phyloP scores from a whole-genome alignment of 106 monocot genomes.

The Chionographis japonica region DNA sequence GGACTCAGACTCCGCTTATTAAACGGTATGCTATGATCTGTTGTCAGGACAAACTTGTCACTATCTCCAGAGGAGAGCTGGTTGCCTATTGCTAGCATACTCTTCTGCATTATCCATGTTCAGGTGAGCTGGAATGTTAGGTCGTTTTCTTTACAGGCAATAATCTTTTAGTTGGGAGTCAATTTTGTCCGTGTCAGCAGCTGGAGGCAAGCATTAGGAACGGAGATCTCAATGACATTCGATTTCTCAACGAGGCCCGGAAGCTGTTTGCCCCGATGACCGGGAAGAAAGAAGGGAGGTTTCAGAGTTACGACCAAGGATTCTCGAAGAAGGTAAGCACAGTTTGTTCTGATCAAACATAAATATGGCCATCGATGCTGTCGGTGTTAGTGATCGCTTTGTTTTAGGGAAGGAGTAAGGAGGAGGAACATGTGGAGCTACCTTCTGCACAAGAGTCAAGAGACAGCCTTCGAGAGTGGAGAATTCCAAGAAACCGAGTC shows the following conservation, averaged over 20 bases:
- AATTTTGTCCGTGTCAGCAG: constrained; percentile 13
- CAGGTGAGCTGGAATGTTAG: constrained; percentile 37
- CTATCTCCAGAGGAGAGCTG: constrained; percentile 86
- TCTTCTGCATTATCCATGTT: constrained; percentile 71
- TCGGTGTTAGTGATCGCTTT: background rate
- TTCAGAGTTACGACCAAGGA: background rate
- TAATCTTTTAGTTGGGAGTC: background rate
- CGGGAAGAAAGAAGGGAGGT: constrained; percentile 11
- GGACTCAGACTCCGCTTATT: too few relatives aligned
- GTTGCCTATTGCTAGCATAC: constrained; percentile 80
- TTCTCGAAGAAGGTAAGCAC: background rate
- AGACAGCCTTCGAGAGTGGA: constrained; percentile 22
- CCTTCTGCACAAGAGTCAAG: constrained; percentile 26
- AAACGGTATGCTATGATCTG: background rate
- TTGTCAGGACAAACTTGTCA: constrained; percentile 82
- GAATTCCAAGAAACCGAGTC: constrained; percentile 9
- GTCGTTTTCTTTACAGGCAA: background rate
- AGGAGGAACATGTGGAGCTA: constrained; percentile 5
- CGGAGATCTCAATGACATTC: constrained; percentile 41
- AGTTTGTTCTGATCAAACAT: background rate
- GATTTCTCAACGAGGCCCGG: constrained; percentile 16
- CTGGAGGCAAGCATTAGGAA: constrained; percentile 52
- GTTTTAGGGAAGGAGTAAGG: constrained; percentile 15
- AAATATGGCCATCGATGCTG: background rate
- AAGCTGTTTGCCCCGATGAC: constrained; percentile 7